These are phyloP conservation scores for Hymenoscyphus occultus DNA, from an alignment of 2,329 filamentous ascomycete species.

Conservation along the genomic window DNA sequence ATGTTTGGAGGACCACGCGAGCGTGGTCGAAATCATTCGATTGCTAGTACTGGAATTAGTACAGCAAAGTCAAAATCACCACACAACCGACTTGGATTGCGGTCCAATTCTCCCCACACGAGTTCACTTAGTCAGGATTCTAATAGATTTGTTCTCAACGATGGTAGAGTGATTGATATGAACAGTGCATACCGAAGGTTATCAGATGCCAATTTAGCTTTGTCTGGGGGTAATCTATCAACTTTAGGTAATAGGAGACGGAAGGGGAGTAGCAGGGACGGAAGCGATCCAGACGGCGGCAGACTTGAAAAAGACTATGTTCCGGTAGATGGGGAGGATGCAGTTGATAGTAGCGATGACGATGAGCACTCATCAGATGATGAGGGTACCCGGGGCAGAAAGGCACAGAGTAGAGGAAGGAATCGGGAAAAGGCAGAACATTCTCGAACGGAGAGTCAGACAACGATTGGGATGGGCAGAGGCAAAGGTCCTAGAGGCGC, in stretches of 20 bases:
- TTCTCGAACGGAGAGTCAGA: slow-evolving; percentile 35
- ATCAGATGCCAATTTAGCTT: slow-evolving; percentile 67
- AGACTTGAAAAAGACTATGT: slow-evolving; percentile 35
- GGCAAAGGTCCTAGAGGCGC: slow-evolving; percentile 41
- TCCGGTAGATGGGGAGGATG: slow-evolving; percentile 25
- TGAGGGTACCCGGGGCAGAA: slow-evolving; percentile 59
- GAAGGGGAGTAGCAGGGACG: slow-evolving; percentile 27
- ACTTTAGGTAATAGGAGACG: slow-evolving; percentile 35
- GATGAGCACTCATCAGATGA: slow-evolving; percentile 58
- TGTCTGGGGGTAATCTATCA: slow-evolving; percentile 61
- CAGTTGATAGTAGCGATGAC: slow-evolving; percentile 36
- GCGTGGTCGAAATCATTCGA: slow-evolving; percentile 29
- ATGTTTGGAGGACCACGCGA: slow-evolving; percentile 36
- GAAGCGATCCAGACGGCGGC: slow-evolving; percentile 15
- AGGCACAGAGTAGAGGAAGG: slow-evolving; percentile 41
- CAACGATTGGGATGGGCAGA: slow-evolving; percentile 36
- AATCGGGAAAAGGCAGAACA: slow-evolving; percentile 31
- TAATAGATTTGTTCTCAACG: slow-evolving; percentile 50
- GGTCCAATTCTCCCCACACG: slow-evolving; percentile 32
- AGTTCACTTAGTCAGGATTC: slow-evolving; percentile 25
- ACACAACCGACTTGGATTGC: slow-evolving; percentile 31
- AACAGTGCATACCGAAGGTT: slow-evolving; percentile 67
- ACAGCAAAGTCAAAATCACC: slow-evolving; percentile 33
- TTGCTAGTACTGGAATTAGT: slow-evolving; percentile 23
- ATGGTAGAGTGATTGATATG: slow-evolving; percentile 63